A percentile compares a stretch with the other conserved stretches of the same genome.
Conservation (phyloP, 2,329 filamentous ascomycete species). For the Nectriaceae sp. region DNA sequence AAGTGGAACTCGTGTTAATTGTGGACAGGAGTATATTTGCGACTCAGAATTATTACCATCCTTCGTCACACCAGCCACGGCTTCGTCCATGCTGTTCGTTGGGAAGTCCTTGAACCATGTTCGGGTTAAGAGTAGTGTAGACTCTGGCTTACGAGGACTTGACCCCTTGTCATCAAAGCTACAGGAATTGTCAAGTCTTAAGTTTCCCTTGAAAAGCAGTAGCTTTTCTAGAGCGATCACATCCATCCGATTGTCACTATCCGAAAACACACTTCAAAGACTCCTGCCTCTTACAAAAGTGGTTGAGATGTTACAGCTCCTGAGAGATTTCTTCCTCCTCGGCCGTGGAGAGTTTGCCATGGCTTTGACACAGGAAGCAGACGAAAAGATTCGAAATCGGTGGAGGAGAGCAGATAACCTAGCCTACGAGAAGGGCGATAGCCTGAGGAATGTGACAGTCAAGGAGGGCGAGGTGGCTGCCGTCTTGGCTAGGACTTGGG, state of each 20-base stretch:
- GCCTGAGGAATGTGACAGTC: conserved; percentile 53
- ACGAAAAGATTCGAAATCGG: conserved; percentile 73
- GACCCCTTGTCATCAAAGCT: conserved; percentile 70
- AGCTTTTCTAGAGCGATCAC: conserved; percentile 72
- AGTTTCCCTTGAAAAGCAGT: conserved; percentile 72
- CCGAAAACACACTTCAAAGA: conserved; percentile 79
- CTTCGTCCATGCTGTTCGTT: conserved; percentile 84
- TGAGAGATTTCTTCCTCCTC: conserved; percentile 86
- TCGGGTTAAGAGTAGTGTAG: conserved; percentile 53
- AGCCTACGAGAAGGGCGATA: conserved; percentile 57
- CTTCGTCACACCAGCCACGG: conserved; percentile 75
- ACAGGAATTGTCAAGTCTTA: conserved; percentile 65
- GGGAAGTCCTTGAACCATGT: conserved; percentile 88
- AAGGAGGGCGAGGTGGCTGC: conserved; percentile 87
- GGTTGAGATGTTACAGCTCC: conserved; percentile 72
- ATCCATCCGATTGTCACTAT: conserved; percentile 77
- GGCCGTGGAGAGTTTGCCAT: conserved; percentile 90
- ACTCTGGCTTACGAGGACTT: conserved; percentile 50
- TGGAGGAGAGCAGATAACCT: conserved; percentile 66
- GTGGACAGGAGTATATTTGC: conserved; percentile 56
- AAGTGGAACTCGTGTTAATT: conserved; percentile 3
- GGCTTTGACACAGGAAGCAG: conserved; percentile 81
- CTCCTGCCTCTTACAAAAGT: conserved; percentile 78
- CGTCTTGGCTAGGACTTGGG: conserved; percentile 77
- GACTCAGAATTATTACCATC: conserved; percentile 67